Base-by-base conservation (phyloP, 352 stramenopile species). In the Globisporangium heterothallicum region DNA sequence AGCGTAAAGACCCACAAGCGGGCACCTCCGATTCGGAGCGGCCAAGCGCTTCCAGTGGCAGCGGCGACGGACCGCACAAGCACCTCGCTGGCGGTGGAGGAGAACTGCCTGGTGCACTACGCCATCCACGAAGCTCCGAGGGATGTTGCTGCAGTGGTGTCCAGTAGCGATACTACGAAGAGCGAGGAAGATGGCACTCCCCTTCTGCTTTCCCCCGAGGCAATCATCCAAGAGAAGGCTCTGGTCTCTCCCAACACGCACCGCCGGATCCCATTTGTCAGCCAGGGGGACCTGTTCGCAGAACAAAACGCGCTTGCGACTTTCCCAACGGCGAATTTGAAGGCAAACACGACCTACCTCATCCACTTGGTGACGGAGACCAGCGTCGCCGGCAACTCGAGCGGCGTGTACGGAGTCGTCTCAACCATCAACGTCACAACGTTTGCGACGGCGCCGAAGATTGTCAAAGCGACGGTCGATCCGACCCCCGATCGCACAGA, bases 301-400 rank as follows among this genome's bases (percentile, higher is more conserved):
- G 16, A 13, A 2, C 27, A 26, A 12, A 27, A 21, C 13, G 32
- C 18, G 1, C 16, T 25, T 14, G 64, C 30, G 4, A 54, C 22
- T 10, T 66, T 85, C 42, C 19, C 30, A 1, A 53, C 71, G 0
- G 45, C 66, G 0, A 59, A 46, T 5, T 47, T 86, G 7, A 53
- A 46, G 48, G 61, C 68, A 6, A 89, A 86, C 56, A 80, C 65
- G 48, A 82, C 68, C 2, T 88, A 88, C 41, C 58, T 69, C 21
- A 3, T 88, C 6, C 63, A 74, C 16, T 32, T 86, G 19, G 66
- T 83, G 19, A 69, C 68, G 16, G 75, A 88, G 45, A 76, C 58
- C 2, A 76, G 63, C 53, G 53, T 40, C 2, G 47, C 59, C 5
- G 68, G 53, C 29, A 74, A 70, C 30, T 56, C 21, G 8, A 86